These are phyloP conservation scores for Sherardia arvensis DNA, from an alignment of 257 asterid species.

Conservation along the genomic window DNA sequence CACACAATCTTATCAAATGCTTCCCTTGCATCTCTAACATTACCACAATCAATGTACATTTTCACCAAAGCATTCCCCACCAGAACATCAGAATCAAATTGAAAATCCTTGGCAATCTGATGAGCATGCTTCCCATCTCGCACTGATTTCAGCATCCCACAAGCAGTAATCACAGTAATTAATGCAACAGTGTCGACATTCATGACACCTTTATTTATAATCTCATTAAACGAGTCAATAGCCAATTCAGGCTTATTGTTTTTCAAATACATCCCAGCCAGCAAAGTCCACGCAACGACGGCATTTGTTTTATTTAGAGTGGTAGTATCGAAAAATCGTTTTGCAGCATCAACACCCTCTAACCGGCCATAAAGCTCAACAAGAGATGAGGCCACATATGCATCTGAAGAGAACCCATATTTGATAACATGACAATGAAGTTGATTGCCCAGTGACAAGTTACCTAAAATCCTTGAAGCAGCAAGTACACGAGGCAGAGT, in stretches of 20 bases:
- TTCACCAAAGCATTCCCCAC: conserved; percentile 24
- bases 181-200: conserved; percentile 14
- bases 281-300: conserved; percentile 25
- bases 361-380: conserved; percentile 22
- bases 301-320: neutral
- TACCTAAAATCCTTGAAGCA: conserved; percentile 12
- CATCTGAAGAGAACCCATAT: conserved; percentile 17
- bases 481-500: conserved; percentile 26
- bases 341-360: conserved; percentile 19
- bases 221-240: conserved; percentile 20
- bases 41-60: conserved; percentile 29
- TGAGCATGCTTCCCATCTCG: conserved; percentile 19
- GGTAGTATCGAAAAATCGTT: conserved; percentile 10
- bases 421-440: conserved; percentile 23
- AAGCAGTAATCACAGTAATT: conserved; percentile 22
- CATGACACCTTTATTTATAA: conserved; percentile 5
- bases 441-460: conserved; percentile 21
- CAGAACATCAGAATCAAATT: conserved; percentile 16
- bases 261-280: conserved; percentile 20
- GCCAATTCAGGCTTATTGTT: conserved; percentile 18
- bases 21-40: conserved; percentile 18
- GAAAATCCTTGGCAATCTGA: conserved; percentile 14
- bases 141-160: conserved; percentile 20
- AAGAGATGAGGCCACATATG: conserved; percentile 16
- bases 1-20: conserved; percentile 19